Base-by-base conservation (phyloP, 2,329 filamentous ascomycete species). In the Calonectria henricotiae region DNA sequence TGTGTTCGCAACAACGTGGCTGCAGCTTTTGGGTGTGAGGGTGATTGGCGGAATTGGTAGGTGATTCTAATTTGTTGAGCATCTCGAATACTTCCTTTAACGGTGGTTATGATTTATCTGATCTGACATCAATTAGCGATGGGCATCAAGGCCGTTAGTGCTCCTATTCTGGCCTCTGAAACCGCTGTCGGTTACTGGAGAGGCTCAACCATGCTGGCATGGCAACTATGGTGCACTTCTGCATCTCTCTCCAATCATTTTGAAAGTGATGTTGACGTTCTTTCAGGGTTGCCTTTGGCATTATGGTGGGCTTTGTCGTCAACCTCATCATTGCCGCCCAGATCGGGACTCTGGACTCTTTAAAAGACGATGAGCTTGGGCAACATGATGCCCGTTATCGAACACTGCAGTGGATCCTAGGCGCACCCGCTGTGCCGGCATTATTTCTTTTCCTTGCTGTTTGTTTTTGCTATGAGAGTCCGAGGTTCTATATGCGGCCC, bases 121-220 rank as follows among this genome's bases (percentile, higher is more conserved):
- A 20, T 20, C 20, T 20, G 20, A 20, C 20, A 20, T 20, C 20
- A 20, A 20, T 20, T 20, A 20, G 20, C 20, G 20, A 87, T 87
- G 85, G 85, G 85, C 0, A 80, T 87, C 30, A 86, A 86, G 70
- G 85, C 85, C 0, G 84, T 86, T 41, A 86, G 84, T 43, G 84
- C 85, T 0, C 83, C 85, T 0, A 85, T 86, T 17, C 78, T 87
- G 2, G 85, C 85, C 2, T 84, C 83, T 8, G 85, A 87, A 73
- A 86, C 84, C 0, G 83, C 85, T 0, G 80, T 86, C 15, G 83
- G 84, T 0, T 86, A 83, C 70, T 86, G 85, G 85, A 80, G 85
- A 74, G 85, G 85, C 1, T 85, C 84, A 13, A 83, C 83, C 1
- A 84, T 86, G 17, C 79, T 87, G 0, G 84, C 83, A 5, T 87